Base-by-base conservation (phyloP, 1,139 yeast genomes). In the Taphrina betulina region DNA sequence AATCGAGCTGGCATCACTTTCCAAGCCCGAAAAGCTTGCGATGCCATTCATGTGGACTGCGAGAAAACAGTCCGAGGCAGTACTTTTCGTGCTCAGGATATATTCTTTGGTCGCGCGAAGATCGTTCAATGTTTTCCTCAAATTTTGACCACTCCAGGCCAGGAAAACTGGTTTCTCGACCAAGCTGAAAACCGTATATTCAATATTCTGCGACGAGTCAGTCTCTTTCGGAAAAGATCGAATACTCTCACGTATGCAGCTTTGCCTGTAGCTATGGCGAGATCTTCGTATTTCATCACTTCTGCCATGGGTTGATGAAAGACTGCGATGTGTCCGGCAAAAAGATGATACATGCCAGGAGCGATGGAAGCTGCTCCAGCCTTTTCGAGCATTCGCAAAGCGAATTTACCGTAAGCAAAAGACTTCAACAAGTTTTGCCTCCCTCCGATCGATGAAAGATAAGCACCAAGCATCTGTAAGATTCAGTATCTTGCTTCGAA, bases 301-400 rank as follows among this genome's bases (percentile, higher is more conserved):
- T 31, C 38, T 14, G 31, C 17, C 50, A 44, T 33, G 20, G 50
- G 40, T 12, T 10, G 12, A 22, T 44, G 50, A 34, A 44, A 44
- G 28, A 44, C 38, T 23, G 50, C 37, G 28, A 44, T 44, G 17
- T 44, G 50, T 5, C 38, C 50, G n/a, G 50, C 50, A 33, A 10
- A 44, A 2, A 44, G 22, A 22, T 44, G 40, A 24, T 44, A 44
- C 40, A 44, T 44, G 2, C 40, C 50, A 19, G 50, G 50, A 20
- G 50, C 50, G 19, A 44, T 44, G 10, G 16, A 33, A 12, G 19
- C 38, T 10, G 5, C 24, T 16, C 36, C 36, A 5, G 34, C 46
- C 12, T 19, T 29, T 20, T 44, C 50, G 7, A 44, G 20, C 19
- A 44, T 20, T 5, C 14, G 7, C 19, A 44, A 12, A n/a, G 50